These are phyloP conservation scores for Coniella lustricola DNA, from an alignment of 2,329 filamentous ascomycete genomes.

Conservation along the genomic window DNA sequence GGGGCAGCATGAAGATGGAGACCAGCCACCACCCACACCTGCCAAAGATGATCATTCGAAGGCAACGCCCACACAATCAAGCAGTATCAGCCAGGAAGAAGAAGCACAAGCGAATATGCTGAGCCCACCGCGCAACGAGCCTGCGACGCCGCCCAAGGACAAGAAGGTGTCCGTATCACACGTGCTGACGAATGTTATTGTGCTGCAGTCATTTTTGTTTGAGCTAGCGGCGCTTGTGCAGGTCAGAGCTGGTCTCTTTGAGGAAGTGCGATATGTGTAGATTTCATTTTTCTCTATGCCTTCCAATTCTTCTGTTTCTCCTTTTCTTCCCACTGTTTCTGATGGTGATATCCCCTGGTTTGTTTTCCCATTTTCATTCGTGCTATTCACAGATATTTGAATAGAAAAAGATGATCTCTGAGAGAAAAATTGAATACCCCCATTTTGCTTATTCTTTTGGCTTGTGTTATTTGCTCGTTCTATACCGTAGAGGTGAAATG, in stretches of 20 bases:
- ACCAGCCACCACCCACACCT: conserved; percentile 15
- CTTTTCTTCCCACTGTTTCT: no score
- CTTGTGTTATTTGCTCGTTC: no score
- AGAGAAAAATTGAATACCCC: no score
- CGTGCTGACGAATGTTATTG: conserved; percentile 70
- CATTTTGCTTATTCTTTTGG: no score
- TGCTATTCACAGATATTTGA: no score
- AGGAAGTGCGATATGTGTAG: conserved; percentile 60
- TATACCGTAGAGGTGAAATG: no score
- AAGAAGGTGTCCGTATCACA: conserved; percentile 64
- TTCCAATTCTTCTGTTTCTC: not conserved
- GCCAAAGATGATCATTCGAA: conserved; percentile 11
- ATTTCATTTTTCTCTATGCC: not conserved
- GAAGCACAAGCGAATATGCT: conserved; percentile 7
- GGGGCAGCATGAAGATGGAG: conserved; percentile 19
- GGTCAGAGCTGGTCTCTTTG: conserved; percentile 67
- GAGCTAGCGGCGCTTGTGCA: conserved; percentile 71
- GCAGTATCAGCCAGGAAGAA: conserved; percentile 4
- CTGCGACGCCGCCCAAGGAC: conserved; percentile 18
- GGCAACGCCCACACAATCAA: not conserved
- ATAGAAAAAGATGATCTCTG: no score
- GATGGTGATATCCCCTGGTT: not conserved
- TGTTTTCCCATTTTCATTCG: no score
- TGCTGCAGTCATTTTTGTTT: conserved; percentile 72
- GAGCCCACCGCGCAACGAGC: not conserved